Evolutionary conservation across 148 eudicot genomes (phyloP).

Genomic region (Nepenthes mirabilis): DNA sequence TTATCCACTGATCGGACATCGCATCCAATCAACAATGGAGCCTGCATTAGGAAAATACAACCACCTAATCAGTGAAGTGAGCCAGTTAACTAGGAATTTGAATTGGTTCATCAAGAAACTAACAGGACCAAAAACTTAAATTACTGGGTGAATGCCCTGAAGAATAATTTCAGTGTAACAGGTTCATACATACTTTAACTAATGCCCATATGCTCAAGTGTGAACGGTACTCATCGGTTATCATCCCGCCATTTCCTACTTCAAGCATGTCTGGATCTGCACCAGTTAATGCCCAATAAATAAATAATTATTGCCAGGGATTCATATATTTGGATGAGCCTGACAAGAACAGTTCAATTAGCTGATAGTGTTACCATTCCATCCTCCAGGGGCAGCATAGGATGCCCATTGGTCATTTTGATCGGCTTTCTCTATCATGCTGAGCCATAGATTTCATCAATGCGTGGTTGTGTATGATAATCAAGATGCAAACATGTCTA

Average conservation of each 20-base stretch:
- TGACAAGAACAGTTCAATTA: too few species aligned
- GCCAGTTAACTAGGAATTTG: too few species aligned
- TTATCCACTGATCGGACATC: conserved; percentile 41
- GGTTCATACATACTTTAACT: conserved; percentile 30
- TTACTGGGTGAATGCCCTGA: too few species aligned
- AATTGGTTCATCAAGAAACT: not conserved
- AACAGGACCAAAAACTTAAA: too few species aligned
- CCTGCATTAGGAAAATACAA: conserved; percentile 21
- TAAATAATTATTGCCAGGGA: not conserved
- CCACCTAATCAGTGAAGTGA: not conserved
- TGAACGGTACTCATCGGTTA: conserved; percentile 52
- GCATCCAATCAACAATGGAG: conserved; percentile 85
- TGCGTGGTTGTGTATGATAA: not conserved
- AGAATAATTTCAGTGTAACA: not conserved
- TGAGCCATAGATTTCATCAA: conserved; percentile 3
- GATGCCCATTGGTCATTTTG: conserved; percentile 60
- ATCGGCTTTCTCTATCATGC: conserved; percentile 61
- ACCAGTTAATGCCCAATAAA: not conserved
- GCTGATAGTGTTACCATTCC: conserved; percentile 50
- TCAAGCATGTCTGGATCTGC: conserved; percentile 96
- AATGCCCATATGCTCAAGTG: conserved; percentile 98
- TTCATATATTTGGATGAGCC: not conserved
- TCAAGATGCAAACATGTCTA: not conserved
- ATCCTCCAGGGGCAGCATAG: conserved; percentile 68
- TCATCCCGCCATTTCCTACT: conserved; percentile 97